Conservation (phyloP, 106 monocot species). For the Phalaenopsis aphrodite region DNA sequence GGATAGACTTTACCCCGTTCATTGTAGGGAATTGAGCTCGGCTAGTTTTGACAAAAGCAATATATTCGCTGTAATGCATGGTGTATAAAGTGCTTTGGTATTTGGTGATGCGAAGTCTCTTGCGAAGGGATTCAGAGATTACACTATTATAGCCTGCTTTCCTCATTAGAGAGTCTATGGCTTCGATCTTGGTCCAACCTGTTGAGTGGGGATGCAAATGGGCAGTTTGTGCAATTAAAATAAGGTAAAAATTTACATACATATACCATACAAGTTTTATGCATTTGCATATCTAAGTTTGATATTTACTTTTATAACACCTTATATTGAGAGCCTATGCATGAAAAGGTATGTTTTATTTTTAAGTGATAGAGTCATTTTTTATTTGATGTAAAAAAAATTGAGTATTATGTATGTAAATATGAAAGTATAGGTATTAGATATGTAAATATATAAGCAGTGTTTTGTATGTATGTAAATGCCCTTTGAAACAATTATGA, state of each 20-base stretch:
- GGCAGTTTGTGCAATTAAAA: background rate
- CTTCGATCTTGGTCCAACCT: slow-evolving; percentile 91
- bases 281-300: too few species aligned
- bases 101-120: slow-evolving; percentile 53
- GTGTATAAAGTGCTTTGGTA: slow-evolving; percentile 92
- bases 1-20: slow-evolving; percentile 30
- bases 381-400: too few species aligned
- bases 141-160: slow-evolving; percentile 85
- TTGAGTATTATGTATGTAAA: too few species aligned
- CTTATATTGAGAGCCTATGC: too few species aligned
- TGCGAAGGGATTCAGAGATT: slow-evolving; percentile 67
- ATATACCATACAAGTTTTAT: too few species aligned
- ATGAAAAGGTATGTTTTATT: too few species aligned
- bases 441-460: too few species aligned
- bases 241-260: background rate
- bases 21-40: slow-evolving; percentile 35
- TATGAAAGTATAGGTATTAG: too few species aligned
- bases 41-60: slow-evolving; percentile 45
- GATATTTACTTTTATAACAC: too few species aligned
- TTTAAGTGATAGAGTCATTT: too few species aligned
- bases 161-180: slow-evolving; percentile 88
- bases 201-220: background rate
- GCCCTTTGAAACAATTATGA: background rate
- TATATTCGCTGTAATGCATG: slow-evolving; percentile 80
- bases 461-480: too few species aligned